Evolutionary conservation across 192 early-diverging fungal species (phyloP).

Genomic region (Gigaspora rosea): DNA sequence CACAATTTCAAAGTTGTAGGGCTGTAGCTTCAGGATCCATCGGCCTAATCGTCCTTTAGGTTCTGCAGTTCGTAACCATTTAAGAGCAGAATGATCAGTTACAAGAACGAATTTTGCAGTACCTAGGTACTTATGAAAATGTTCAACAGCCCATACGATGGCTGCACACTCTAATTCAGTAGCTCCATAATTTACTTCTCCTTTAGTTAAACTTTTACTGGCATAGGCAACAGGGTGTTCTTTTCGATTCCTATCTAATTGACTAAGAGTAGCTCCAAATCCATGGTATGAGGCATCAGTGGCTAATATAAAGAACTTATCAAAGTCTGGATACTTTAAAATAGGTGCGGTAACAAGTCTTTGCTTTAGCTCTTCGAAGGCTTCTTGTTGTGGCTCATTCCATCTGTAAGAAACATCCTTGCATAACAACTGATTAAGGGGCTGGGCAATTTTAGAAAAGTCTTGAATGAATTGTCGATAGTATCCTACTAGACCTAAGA

Average conservation of each 20-base stretch:
- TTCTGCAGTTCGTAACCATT: neutral
- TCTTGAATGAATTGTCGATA: too few species aligned
- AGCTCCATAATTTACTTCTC: slow-evolving; percentile 31
- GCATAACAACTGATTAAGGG: neutral
- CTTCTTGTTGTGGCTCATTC: neutral
- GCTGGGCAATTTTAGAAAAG: too few species aligned
- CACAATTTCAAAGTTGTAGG: neutral
- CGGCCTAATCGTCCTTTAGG: neutral
- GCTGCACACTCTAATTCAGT: slow-evolving; percentile 41
- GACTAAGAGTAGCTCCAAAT: slow-evolving; percentile 6
- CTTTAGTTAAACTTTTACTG: neutral
- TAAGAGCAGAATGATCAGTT: slow-evolving; percentile 41
- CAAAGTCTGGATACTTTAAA: neutral
- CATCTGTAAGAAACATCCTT: slow-evolving; percentile 1
- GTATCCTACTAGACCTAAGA: too few species aligned
- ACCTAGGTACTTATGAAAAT: slow-evolving; percentile 36
- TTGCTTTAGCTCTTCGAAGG: neutral
- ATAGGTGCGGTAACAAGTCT: neutral
- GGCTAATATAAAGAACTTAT: neutral
- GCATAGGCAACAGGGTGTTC: slow-evolving; percentile 19
- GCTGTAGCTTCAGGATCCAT: too few species aligned
- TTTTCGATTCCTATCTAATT: slow-evolving; percentile 1
- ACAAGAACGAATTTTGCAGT: slow-evolving; percentile 34
- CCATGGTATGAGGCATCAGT: slow-evolving; percentile 9
- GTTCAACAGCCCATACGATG: slow-evolving; percentile 36